Percentiles rank a stretch among this genome's conserved stretches.
Evolutionary conservation across 1,284 basidiomycete species (phyloP).

Genomic region (Vanrija humicola): DNA sequence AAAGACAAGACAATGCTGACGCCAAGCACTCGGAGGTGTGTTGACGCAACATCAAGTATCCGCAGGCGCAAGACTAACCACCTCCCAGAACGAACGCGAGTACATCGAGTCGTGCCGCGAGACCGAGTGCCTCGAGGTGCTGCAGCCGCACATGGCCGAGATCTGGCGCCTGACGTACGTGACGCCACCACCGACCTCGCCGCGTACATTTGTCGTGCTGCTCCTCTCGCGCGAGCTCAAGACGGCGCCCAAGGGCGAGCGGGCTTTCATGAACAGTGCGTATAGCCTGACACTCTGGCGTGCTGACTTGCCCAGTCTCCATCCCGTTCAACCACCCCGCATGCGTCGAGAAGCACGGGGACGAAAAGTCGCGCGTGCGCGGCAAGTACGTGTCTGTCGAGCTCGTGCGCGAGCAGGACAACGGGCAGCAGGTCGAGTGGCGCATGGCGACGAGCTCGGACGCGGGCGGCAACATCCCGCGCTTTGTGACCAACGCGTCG

Average conservation of each 20-base stretch:
- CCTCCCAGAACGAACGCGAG: conserved; percentile 20
- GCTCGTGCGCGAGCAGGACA: conserved; percentile 32
- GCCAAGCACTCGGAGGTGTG: conserved; percentile 7
- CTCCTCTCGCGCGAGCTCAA: conserved; percentile 35
- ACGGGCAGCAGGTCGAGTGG: conserved; percentile 40
- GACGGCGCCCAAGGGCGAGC: conserved; percentile 26
- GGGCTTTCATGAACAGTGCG: conserved; percentile 44
- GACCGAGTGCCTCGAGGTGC: conserved; percentile 40
- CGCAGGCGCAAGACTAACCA: too few species aligned
- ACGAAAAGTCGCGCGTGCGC: conserved; percentile 38
- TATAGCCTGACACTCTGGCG: background rate
- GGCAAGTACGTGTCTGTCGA: conserved; percentile 47
- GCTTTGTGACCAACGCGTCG: conserved; percentile 41
- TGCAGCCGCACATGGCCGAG: conserved; percentile 41
- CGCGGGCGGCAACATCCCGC: conserved; percentile 47
- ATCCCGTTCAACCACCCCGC: conserved; percentile 43
- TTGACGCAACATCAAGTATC: background rate
- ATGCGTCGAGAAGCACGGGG: conserved; percentile 36
- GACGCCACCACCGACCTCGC: conserved; percentile 44
- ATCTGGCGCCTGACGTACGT: conserved; percentile 46
- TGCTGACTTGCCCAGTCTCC: conserved; percentile 27
- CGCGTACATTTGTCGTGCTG: conserved; percentile 45
- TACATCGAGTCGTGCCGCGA: conserved; percentile 46
- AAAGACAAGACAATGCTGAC: background rate
- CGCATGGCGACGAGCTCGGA: conserved; percentile 45